Conservation (phyloP, 495 filamentous ascomycete genomes). For the Neurospora cerealis region DNA sequence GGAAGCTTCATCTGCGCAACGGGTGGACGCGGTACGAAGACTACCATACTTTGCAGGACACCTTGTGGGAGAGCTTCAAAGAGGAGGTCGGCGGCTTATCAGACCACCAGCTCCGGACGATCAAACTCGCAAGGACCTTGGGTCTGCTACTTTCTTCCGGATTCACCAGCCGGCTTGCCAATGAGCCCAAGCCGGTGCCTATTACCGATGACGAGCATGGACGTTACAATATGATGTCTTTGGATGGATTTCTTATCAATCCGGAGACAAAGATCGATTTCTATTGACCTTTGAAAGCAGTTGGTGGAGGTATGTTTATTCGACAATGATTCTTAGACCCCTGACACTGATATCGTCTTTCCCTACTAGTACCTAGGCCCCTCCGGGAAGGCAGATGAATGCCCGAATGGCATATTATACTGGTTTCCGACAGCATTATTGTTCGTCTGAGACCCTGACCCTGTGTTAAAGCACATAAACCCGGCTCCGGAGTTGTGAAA, state of each 20-base stretch:
- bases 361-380: neutral
- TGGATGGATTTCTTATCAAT: conserved; percentile 31
- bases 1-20: conserved; percentile 26
- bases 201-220: conserved; percentile 29
- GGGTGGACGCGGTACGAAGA: conserved; percentile 30
- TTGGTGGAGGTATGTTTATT: too few species aligned
- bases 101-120: conserved; percentile 6
- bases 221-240: conserved; percentile 27
- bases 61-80: conserved; percentile 28
- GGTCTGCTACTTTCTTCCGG: conserved; percentile 27
- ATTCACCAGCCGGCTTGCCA: conserved; percentile 32
- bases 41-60: conserved; percentile 21
- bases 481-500: neutral
- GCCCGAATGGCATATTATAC: conserved; percentile 10
- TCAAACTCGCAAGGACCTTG: conserved; percentile 28
- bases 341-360: neutral
- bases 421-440: neutral
- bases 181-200: conserved; percentile 23
- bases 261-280: conserved; percentile 21
- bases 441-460: neutral
- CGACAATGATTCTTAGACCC: too few species aligned
- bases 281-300: too few species aligned
- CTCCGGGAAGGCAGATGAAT: neutral
- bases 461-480: neutral
- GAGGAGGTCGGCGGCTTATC: conserved; percentile 21